A percentile compares a stretch with the other conserved stretches of the same genome.
Conservation (phyloP, 257 asterid genomes). For the Scutellaria minor region DNA sequence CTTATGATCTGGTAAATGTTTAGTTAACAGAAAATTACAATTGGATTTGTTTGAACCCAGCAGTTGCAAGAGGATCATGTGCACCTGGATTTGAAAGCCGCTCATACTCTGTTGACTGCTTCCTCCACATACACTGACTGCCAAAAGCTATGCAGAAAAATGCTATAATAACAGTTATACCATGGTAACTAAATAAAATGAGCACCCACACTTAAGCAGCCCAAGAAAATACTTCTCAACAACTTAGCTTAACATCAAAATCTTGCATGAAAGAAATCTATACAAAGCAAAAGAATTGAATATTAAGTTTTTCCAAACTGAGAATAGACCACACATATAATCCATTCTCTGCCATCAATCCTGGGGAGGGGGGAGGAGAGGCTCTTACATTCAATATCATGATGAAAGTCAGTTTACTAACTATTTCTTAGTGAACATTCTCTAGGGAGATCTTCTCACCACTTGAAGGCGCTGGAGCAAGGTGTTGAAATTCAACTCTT, state of each 20-base stretch:
- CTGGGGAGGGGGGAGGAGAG: not conserved
- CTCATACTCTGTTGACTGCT: conserved; percentile 54
- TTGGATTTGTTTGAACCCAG: conserved; percentile 47
- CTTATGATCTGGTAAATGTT: not conserved
- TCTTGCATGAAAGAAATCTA: not conserved
- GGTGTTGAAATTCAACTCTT: conserved; percentile 19
- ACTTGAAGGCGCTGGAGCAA: not conserved
- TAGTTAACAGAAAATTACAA: conserved; percentile 25
- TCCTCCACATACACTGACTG: conserved; percentile 36
- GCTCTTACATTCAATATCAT: not conserved
- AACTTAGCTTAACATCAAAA: not conserved
- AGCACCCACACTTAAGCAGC: not conserved
- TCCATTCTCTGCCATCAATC: not conserved
- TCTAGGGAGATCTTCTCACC: conserved; percentile 9
- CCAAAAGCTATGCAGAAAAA: conserved; percentile 45
- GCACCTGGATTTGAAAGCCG: conserved; percentile 48
- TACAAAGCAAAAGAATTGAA: not conserved
- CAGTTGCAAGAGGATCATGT: conserved; percentile 39
- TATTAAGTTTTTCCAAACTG: not conserved
- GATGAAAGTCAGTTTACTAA: not conserved
- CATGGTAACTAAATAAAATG: not conserved
- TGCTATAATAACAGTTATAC: not conserved
- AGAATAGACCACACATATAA: not conserved
- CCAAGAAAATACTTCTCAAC: too few species aligned
- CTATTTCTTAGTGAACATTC: conserved; percentile 15